Conservation (phyloP, 805 yeast genomes). For the Candida dendrica region DNA sequence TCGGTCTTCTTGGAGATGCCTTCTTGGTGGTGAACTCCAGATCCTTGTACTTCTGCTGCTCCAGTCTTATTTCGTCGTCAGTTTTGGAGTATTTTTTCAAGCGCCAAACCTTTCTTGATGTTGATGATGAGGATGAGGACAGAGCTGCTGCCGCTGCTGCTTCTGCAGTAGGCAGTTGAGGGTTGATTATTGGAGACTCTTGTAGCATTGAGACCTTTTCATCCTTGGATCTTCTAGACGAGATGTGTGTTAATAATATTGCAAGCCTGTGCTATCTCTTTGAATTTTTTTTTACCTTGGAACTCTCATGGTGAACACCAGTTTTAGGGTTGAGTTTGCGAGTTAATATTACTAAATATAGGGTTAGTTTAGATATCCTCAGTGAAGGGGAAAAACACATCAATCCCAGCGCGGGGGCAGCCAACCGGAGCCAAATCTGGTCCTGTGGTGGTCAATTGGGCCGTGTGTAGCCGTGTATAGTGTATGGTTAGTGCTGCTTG, state of each 20-base stretch:
- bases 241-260: no score
- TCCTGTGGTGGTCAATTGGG: no score
- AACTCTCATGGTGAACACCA: not conserved
- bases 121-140: no score
- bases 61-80: conserved; percentile 16
- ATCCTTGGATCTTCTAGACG: not conserved
- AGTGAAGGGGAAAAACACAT: no score
- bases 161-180: not conserved
- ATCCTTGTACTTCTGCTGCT: conserved; percentile 16
- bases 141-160: no score
- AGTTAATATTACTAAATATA: not conserved
- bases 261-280: no score
- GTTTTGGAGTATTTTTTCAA: conserved; percentile 18
- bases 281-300: not conserved
- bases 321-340: not conserved
- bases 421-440: no score
- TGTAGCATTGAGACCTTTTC: not conserved
- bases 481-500: no score
- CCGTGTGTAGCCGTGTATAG: no score
- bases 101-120: conserved; percentile 20
- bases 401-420: no score
- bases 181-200: not conserved
- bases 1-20: conserved; percentile 17
- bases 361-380: not conserved
- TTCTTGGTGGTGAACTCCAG: conserved; percentile 20